These are phyloP conservation scores for Myrmaecium sp. DNA, from an alignment of 2,329 filamentous ascomycete species.

Conservation along the genomic window DNA sequence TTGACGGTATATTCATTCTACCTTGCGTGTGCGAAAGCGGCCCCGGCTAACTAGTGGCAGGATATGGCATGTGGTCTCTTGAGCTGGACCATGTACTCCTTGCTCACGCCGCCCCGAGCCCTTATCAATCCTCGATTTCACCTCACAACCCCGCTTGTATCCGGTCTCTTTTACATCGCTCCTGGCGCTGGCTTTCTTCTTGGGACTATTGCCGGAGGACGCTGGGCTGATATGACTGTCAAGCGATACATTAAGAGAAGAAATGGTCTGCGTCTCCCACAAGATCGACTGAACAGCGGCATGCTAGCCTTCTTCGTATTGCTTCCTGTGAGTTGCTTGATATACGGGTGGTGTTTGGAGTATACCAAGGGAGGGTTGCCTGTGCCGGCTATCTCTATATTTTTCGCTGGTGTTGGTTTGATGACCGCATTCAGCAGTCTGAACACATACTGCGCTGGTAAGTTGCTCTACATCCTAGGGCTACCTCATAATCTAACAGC, in stretches of 20 bases:
- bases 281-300: conserved; percentile 9
- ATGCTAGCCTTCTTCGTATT: conserved; percentile 15
- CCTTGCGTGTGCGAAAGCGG: neutral
- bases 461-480: conserved; percentile 1
- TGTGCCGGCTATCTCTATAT: conserved; percentile 17
- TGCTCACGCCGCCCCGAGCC: conserved; percentile 8
- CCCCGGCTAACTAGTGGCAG: conserved; percentile 1
- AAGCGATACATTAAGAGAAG: conserved; percentile 6
- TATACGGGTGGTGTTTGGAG: conserved; percentile 23
- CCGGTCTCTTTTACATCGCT: conserved; percentile 10
- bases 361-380: conserved; percentile 17
- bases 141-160: conserved; percentile 7
- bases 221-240: conserved; percentile 9
- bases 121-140: conserved; percentile 7
- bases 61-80: conserved; percentile 10
- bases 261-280: conserved; percentile 8
- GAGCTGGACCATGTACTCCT: conserved; percentile 9
- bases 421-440: conserved; percentile 23
- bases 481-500: conserved; percentile 1
- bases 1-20: conserved; percentile 7
- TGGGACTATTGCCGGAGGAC: conserved; percentile 9
- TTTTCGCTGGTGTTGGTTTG: conserved; percentile 18
- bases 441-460: conserved; percentile 25
- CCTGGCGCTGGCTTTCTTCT: conserved; percentile 9
- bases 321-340: conserved; percentile 14